Conservation (phyloP, 2,329 filamentous ascomycete genomes). For the Colletotrichum karsti region DNA sequence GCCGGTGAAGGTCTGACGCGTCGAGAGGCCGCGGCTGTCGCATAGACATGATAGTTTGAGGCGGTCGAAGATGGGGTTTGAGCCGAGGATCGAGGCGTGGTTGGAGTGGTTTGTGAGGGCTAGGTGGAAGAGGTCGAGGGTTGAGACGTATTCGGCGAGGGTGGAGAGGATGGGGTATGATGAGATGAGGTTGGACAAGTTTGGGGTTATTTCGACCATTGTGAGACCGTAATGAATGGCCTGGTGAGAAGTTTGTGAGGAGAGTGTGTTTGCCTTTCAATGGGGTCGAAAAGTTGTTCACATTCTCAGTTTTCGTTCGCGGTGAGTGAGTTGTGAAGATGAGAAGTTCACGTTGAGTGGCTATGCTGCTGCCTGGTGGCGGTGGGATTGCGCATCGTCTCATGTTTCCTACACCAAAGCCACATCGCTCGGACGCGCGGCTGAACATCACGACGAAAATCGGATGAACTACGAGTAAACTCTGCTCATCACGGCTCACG, state of each 20-base stretch:
- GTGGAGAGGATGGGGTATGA: slow-evolving; percentile 13
- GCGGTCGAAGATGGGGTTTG: slow-evolving; percentile 1
- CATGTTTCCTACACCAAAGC: neutral
- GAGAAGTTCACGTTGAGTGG: neutral
- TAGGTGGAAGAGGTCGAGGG: slow-evolving; percentile 13
- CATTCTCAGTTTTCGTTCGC: neutral
- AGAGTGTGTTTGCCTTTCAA: no score
- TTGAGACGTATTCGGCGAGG: slow-evolving; percentile 12
- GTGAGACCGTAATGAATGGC: neutral
- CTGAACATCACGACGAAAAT: no score
- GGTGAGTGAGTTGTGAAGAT: neutral
- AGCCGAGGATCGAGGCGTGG: slow-evolving; percentile 3
- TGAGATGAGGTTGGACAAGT: neutral
- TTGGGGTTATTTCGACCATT: neutral
- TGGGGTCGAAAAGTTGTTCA: no score
- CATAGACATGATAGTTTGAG: slow-evolving; percentile 17
- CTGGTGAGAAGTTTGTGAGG: no score
- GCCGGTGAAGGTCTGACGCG: neutral
- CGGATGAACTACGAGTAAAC: neutral
- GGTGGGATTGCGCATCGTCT: neutral
- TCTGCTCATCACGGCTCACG: no score
- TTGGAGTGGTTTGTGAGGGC: slow-evolving; percentile 10
- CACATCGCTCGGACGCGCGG: no score
- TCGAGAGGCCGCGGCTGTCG: slow-evolving; percentile 19
- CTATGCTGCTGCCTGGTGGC: neutral